phyloP scores from a whole-genome alignment of 1,139 yeast species.

The Pichia norvegensis region DNA sequence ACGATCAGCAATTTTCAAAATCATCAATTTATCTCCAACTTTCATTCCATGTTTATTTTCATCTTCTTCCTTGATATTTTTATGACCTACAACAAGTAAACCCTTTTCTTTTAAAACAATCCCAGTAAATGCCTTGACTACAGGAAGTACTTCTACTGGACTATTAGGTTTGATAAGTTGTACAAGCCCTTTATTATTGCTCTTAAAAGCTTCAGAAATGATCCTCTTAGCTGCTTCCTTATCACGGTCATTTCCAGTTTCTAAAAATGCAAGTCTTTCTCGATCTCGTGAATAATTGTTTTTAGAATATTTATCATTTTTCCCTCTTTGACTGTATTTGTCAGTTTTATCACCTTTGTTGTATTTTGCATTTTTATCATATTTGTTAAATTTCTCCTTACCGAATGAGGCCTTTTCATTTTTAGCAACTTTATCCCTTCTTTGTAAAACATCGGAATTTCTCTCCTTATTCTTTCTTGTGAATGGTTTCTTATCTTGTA shows the following conservation, averaged over 20 bases:
- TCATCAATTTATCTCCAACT: constrained; percentile 20
- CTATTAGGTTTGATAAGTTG: constrained; percentile 16
- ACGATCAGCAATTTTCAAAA: constrained; percentile 32
- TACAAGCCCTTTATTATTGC: constrained; percentile 15
- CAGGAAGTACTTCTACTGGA: constrained; percentile 9
- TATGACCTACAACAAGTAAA: constrained; percentile 14
- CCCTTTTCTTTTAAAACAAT: constrained; percentile 21
- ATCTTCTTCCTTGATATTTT: constrained; percentile 9
- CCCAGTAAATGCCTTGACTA: constrained; percentile 14
- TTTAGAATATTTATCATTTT: neutral
- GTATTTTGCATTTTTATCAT: neutral
- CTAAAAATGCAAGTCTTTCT: constrained; percentile 8
- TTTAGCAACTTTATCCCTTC: neutral
- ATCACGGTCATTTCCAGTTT: constrained; percentile 21
- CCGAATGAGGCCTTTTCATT: neutral
- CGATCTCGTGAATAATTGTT: neutral
- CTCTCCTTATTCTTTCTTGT: neutral
- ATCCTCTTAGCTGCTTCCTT: constrained; percentile 21
- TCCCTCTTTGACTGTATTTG: neutral
- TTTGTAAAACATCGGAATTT: neutral
- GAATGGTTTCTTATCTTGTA: neutral
- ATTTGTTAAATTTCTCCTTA: neutral
- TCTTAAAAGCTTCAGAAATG: constrained; percentile 13
- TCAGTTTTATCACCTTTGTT: neutral
- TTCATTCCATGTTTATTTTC: constrained; percentile 3